Evolutionary conservation across 371 early-diverging fungal species (phyloP), one percentile per base, ranked within the genome.

Genomic region (Basidiobolus meristosporus): DNA sequence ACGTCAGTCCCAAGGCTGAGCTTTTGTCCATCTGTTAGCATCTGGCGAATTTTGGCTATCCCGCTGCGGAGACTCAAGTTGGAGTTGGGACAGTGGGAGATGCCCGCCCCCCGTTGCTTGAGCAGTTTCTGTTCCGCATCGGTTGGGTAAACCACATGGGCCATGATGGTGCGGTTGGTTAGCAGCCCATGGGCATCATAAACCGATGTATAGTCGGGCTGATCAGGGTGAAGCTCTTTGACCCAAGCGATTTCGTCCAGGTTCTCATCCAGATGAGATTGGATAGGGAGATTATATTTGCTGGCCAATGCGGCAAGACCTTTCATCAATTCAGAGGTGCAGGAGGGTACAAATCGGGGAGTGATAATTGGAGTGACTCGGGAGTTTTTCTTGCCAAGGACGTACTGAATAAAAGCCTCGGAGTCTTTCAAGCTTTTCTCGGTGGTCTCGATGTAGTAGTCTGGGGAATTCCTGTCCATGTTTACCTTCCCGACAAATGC

Each of bases 1-100:
- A 87, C 81, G 58, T 93, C 95, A 6, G 88, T 90, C 21, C 95
- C 95, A 36, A 93, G 59, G 4, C 89, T 85, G n/a, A 89, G 78
- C 47, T 75, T 73, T 40, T 85, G 53, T 3, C 75, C 84, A 26
- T 59, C 54, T 26, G 60, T 45, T 15, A 89, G 41, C 44, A 86
- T 58, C 34, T 70, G 63, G 17, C 87, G 66, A 29, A 91, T 81
- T 46, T 89, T 70, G 33, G 76, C 73, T 5, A 84, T 54, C 14
- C 95, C 95, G 23, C 79, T 77, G 44, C 68, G 63, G 30, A 93
- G 56, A 11, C 73, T 65, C 47, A 91, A 87, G 62, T 93, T 93
- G 38, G 82, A 80, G 43, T 69, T 82, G 17, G 95, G 82, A 46
- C 95, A 93, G 54, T 93, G 95, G 2, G 86, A 67, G 30, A 93